phyloP scores from a whole-genome alignment of 495 filamentous ascomycete genomes.

The Parachaetomium inaequale region DNA sequence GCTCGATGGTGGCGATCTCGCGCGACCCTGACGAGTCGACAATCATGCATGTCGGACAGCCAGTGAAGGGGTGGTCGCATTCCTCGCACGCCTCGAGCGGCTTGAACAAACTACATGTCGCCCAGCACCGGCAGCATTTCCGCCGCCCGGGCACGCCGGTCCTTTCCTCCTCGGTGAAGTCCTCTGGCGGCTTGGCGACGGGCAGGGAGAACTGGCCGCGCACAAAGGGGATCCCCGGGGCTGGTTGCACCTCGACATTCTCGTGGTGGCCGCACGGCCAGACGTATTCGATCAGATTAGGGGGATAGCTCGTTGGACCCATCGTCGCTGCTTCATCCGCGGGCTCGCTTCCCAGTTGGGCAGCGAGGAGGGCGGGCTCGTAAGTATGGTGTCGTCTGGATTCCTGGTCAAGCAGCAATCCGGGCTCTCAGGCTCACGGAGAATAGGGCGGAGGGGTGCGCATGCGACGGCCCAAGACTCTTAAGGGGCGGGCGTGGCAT shows the following conservation, averaged over 20 bases:
- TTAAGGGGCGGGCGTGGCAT: conserved; percentile 6
- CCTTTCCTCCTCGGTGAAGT: conserved; percentile 22
- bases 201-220: conserved; percentile 18
- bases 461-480: neutral
- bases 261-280: conserved; percentile 25
- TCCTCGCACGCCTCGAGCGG: conserved; percentile 15
- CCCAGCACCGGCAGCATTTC: conserved; percentile 24
- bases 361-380: neutral
- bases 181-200: conserved; percentile 19
- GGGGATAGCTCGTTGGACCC: conserved; percentile 8
- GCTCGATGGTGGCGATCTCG: conserved; percentile 20
- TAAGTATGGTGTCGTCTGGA: neutral
- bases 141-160: conserved; percentile 18
- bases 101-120: conserved; percentile 22
- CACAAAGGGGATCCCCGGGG: conserved; percentile 17
- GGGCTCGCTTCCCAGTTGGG: neutral
- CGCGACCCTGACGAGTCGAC: conserved; percentile 19
- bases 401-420: neutral
- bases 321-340: conserved; percentile 11
- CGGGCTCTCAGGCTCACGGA: conserved; percentile 6
- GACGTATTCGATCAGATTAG: conserved; percentile 22
- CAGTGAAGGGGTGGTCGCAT: conserved; percentile 20
- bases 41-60: conserved; percentile 20
- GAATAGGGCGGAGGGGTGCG: neutral
- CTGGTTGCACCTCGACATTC: conserved; percentile 17